Evolutionary conservation across 352 stramenopile species (phyloP), one percentile per base, ranked within the genome.

Genomic region (Plasmopara halstedii): DNA sequence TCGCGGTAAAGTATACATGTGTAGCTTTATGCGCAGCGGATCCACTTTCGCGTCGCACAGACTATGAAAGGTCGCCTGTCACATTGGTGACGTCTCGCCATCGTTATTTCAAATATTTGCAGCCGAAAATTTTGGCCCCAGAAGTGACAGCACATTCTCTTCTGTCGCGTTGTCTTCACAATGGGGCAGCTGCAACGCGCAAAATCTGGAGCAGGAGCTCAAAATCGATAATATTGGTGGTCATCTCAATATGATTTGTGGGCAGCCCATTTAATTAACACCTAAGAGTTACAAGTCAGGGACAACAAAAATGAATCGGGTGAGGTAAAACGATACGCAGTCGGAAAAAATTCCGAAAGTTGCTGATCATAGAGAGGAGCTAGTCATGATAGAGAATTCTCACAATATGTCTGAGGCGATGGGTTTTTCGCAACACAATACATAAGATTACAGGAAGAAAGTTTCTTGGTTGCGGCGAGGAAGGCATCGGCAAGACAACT

Each of bases 401-500:
- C 73, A 88, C 52, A 75, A 71, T 14, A 46, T 84, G 15, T 55
- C 85, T 57, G 73, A 88, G 39, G 57, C 58, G 25, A 68, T 88
- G 35, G 80, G 69, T 42, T 82, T 88, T 44, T 85, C 76, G 10
- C 73, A 88, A 49, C 60, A 85, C 47, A 83, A 84, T 50, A 88
- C 76, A 10, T 71, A 88, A 27, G 73, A 85, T 42, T 85, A 36
- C 46, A 81, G 11, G 73, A 84, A 19, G 76, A 88, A 36, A 85
- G 64, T 32, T 62, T 69, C 13, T 66, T 11, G 83, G 88, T 43
- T 82, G 61, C 15, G 78, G 78, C 4, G 73, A 85, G 46, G 71
- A 80, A 66, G 78, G 78, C 1, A 83, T 90, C 32, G 78, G 78
- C 2, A 91, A 91, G 36, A 88, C 80, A 9, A 63, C 76, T 0